These are phyloP conservation scores for Dioscorea dumetorum DNA, from an alignment of 106 monocot species.

Conservation along the genomic window DNA sequence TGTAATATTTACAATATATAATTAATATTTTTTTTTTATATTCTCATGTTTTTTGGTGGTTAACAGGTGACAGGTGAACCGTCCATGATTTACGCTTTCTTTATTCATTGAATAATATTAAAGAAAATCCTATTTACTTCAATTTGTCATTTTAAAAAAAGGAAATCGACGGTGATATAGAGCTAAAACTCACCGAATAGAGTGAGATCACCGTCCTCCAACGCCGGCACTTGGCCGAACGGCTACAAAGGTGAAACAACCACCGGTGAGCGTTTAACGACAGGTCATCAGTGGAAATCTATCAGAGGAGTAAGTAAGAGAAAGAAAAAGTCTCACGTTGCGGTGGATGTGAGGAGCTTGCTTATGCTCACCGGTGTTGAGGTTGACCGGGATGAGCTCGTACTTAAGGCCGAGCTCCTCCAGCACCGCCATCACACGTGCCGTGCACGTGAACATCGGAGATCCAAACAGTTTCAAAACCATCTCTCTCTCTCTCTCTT, in stretches of 20 bases:
- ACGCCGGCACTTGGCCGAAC: conserved; percentile 30
- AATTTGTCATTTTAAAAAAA: no score
- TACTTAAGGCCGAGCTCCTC: conserved; percentile 35
- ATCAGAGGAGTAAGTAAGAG: not conserved
- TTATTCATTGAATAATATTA: no score
- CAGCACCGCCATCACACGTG: conserved; percentile 17
- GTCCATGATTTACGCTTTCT: no score
- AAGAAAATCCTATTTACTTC: no score
- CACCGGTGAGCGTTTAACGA: not conserved
- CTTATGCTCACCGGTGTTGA: conserved; percentile 40
- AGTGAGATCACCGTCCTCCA: conserved; percentile 23
- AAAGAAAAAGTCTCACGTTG: conserved; percentile 15
- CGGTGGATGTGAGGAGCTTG: conserved; percentile 23
- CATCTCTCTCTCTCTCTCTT: conserved; percentile 7
- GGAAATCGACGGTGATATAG: not conserved
- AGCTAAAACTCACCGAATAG: conserved; percentile 19
- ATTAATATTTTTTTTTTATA: no score
- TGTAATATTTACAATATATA: no score
- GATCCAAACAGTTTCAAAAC: conserved; percentile 27
- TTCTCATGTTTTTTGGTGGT: no score
- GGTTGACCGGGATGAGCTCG: conserved; percentile 28
- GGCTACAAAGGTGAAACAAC: conserved; percentile 17
- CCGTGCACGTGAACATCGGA: conserved; percentile 12
- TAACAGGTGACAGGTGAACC: no score
- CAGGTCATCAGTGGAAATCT: no score